Evolutionary conservation across 495 filamentous ascomycete genomes (phyloP).

Genomic region (Rostrohypoxylon terebratum): DNA sequence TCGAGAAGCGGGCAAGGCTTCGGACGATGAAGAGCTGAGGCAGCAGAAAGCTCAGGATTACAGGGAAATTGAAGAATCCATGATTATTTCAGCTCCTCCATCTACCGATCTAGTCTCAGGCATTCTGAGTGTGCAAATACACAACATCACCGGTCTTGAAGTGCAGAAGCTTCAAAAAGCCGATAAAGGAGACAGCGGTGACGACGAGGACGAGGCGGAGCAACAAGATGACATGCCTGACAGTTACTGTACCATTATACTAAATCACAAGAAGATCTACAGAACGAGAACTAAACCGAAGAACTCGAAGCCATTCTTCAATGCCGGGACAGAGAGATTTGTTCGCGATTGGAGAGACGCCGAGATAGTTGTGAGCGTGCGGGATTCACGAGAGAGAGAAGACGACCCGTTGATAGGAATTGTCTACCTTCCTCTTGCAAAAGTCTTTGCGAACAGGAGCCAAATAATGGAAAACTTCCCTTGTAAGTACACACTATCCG

Average conservation of each 20-base stretch:
- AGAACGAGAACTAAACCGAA: slow-evolving; percentile 79
- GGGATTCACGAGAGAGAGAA: slow-evolving; percentile 73
- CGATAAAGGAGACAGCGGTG: slow-evolving; percentile 52
- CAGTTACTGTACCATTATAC: slow-evolving; percentile 75
- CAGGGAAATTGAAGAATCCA: slow-evolving; percentile 60
- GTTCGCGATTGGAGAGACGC: slow-evolving; percentile 73
- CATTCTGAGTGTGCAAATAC: slow-evolving; percentile 75
- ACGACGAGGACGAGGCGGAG: slow-evolving; percentile 68
- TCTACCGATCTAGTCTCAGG: slow-evolving; percentile 67
- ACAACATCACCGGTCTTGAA: slow-evolving; percentile 77
- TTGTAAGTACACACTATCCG: slow-evolving; percentile 44
- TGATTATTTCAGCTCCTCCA: slow-evolving; percentile 71
- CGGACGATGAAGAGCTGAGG: slow-evolving; percentile 65
- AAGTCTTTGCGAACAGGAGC: slow-evolving; percentile 66
- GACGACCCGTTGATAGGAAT: slow-evolving; percentile 75
- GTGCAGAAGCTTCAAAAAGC: slow-evolving; percentile 64
- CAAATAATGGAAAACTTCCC: slow-evolving; percentile 73
- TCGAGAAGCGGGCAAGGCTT: slow-evolving; percentile 66
- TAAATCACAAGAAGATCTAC: slow-evolving; percentile 78
- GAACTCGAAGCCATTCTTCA: slow-evolving; percentile 81
- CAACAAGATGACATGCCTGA: slow-evolving; percentile 70
- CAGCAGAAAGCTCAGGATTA: slow-evolving; percentile 74
- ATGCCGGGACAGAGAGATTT: slow-evolving; percentile 78
- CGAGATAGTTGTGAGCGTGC: slow-evolving; percentile 73
- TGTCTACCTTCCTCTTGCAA: slow-evolving; percentile 70